A percentile compares a stretch with the other conserved stretches of the same genome.
phyloP scores from a whole-genome alignment of 108 stramenopile species.

The Nitzschia sp. region DNA sequence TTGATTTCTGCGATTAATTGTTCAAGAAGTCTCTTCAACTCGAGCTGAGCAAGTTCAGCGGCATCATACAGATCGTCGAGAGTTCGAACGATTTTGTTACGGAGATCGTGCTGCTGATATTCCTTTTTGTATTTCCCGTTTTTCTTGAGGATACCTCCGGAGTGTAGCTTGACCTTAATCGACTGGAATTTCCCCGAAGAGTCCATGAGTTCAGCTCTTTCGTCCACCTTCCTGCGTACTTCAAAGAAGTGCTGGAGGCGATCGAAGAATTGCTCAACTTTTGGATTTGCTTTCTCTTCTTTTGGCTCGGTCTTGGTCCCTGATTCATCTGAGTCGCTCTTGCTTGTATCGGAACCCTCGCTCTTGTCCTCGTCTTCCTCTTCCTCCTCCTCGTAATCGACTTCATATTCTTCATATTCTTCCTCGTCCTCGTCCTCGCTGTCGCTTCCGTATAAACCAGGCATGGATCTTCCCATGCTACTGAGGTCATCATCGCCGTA shows the following conservation, averaged over 20 bases:
- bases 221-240: conserved; percentile 29
- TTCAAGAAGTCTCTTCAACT: conserved; percentile 14
- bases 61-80: conserved; percentile 39
- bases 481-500: conserved; percentile 18
- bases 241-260: conserved; percentile 36
- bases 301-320: not conserved
- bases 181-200: conserved; percentile 23
- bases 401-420: conserved; percentile 14
- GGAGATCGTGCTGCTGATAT: conserved; percentile 25
- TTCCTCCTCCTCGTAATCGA: conserved; percentile 8
- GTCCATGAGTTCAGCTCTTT: conserved; percentile 27
- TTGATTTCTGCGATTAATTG: conserved; percentile 22
- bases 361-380: conserved; percentile 2
- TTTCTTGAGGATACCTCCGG: conserved; percentile 21
- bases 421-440: conserved; percentile 20
- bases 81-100: conserved; percentile 21
- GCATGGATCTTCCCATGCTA: conserved; percentile 22
- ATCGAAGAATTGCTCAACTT: conserved; percentile 39
- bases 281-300: conserved; percentile 21
- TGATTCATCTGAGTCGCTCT: not conserved
- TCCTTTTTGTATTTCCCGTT: conserved; percentile 24
- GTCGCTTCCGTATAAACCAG: conserved; percentile 14
- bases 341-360: conserved; percentile 10
- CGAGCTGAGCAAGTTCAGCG: conserved; percentile 15
- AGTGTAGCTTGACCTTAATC: conserved; percentile 25